These are phyloP conservation scores for Aspergillus brasiliensis DNA, from an alignment of 2,329 filamentous ascomycete genomes.

Conservation along the genomic window DNA sequence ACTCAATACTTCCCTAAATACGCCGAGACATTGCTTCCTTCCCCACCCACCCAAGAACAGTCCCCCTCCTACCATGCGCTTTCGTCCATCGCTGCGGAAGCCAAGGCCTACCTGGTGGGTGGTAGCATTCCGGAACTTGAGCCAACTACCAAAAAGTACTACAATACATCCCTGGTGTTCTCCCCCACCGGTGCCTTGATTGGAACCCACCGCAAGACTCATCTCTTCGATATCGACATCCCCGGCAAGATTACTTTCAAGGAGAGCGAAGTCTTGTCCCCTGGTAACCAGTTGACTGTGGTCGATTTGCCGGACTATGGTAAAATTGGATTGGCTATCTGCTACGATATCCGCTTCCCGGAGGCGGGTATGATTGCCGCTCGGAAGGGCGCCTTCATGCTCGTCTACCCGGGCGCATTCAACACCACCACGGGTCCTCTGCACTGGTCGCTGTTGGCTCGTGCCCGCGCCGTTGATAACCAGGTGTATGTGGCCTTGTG, in stretches of 20 bases:
- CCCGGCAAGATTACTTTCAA: conserved; percentile 90
- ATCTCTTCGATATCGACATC: conserved; percentile 97
- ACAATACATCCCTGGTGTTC: conserved; percentile 90
- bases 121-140: conserved; percentile 89
- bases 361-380: conserved; percentile 89
- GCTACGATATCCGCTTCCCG: conserved; percentile 96
- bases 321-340: conserved; percentile 84
- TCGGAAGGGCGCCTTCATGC: conserved; percentile 78
- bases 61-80: conserved; percentile 87
- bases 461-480: conserved; percentile 87
- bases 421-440: conserved; percentile 89
- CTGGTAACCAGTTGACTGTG: conserved; percentile 82
- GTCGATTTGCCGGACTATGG: conserved; percentile 88
- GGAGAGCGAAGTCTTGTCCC: conserved; percentile 84
- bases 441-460: conserved; percentile 84
- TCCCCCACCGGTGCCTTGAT: conserved; percentile 75
- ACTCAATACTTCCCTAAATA: conserved; percentile 88
- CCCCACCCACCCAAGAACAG: conserved; percentile 68
- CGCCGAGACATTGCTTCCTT: conserved; percentile 82
- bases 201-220: conserved; percentile 88
- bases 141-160: conserved; percentile 68
- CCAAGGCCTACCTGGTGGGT: conserved; percentile 79
- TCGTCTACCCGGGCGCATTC: conserved; percentile 96
- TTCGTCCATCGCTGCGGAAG: conserved; percentile 74
- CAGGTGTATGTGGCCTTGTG: conserved; percentile 93